Conservation (phyloP, 768 basidiomycete genomes). For the Paxillus rubicundulus region DNA sequence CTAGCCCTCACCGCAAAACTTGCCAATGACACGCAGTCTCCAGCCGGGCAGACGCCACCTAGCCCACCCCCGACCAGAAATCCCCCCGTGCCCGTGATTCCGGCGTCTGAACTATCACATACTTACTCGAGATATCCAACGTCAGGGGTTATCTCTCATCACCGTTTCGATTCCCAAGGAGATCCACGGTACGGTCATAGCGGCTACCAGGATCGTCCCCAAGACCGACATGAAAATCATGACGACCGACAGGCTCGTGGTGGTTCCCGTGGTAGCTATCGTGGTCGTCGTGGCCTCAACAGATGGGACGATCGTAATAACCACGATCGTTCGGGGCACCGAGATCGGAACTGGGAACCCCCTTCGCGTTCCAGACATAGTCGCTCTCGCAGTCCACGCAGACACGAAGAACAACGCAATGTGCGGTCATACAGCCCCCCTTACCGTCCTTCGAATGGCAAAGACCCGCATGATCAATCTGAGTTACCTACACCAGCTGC, state of each 20-base stretch:
- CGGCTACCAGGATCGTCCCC: conserved; percentile 41
- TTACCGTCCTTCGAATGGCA: conserved; percentile 39
- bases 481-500: conserved; percentile 22
- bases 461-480: conserved; percentile 26
- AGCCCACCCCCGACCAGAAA: conserved; percentile 22
- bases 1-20: conserved; percentile 60
- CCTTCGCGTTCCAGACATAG: conserved; percentile 51
- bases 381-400: conserved; percentile 75
- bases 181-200: conserved; percentile 37
- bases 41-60: conserved; percentile 27
- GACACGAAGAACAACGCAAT: conserved; percentile 50
- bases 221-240: conserved; percentile 45
- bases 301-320: conserved; percentile 61
- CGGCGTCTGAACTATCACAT: conserved; percentile 23
- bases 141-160: neutral
- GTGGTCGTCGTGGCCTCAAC: conserved; percentile 63
- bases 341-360: conserved; percentile 40
- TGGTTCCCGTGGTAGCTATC: conserved; percentile 50
- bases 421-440: conserved; percentile 61
- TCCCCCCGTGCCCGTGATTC: neutral
- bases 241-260: conserved; percentile 54
- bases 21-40: conserved; percentile 30
- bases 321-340: conserved; percentile 41
- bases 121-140: neutral
- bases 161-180: conserved; percentile 37